Evolutionary conservation across 1,284 basidiomycete genomes (phyloP).

Genomic region (Phlebopus sp.): DNA sequence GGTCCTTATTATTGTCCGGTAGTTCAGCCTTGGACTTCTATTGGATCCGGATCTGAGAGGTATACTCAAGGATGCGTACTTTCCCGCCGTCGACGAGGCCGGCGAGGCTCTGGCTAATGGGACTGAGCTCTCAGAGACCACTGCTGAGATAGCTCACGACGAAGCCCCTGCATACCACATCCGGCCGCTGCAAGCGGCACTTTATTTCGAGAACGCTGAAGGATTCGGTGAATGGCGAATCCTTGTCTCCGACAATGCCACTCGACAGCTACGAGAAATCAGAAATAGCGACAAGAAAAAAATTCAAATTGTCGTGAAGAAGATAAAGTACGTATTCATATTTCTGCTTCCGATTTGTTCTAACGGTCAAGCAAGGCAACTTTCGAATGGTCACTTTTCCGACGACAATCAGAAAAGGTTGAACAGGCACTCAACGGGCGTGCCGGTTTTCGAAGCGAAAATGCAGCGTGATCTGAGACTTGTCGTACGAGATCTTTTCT

Average conservation of each 20-base stretch:
- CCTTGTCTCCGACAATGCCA: slow-evolving; percentile 35
- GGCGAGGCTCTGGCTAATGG: background rate
- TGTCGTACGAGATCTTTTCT: background rate
- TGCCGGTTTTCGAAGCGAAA: slow-evolving; percentile 68
- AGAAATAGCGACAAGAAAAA: slow-evolving; percentile 13
- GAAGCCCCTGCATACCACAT: slow-evolving; percentile 39
- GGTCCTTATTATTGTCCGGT: background rate
- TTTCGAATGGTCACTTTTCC: background rate
- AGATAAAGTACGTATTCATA: background rate
- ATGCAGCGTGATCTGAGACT: slow-evolving; percentile 44
- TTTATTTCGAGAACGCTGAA: slow-evolving; percentile 50
- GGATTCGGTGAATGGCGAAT: slow-evolving; percentile 56
- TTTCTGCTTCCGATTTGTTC: background rate
- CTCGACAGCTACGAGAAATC: slow-evolving; percentile 5
- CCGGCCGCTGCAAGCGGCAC: slow-evolving; percentile 46
- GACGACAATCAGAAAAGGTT: slow-evolving; percentile 57
- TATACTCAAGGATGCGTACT: slow-evolving; percentile 13
- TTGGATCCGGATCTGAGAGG: slow-evolving; percentile 14
- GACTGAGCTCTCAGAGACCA: background rate
- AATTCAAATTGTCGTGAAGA: background rate
- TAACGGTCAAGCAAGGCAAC: background rate
- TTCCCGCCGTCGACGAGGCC: background rate
- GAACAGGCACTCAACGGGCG: slow-evolving; percentile 39
- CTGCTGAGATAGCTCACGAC: slow-evolving; percentile 1
- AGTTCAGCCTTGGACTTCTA: slow-evolving; percentile 8